Base-by-base conservation (phyloP, 108 stramenopile genomes). In the Cyclotella atomus region DNA sequence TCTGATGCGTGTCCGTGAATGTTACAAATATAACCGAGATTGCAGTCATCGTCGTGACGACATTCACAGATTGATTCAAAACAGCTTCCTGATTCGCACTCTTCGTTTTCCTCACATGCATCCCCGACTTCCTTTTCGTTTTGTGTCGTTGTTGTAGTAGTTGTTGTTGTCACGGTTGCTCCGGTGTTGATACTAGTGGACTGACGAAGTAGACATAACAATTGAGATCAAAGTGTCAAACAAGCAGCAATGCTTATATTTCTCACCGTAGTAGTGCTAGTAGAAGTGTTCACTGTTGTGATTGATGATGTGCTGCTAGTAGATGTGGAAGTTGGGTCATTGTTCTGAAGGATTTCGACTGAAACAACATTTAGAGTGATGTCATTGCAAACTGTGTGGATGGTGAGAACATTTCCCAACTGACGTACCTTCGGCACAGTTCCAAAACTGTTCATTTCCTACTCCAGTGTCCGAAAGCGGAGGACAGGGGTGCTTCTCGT, bases 371-470 rank as follows among this genome's bases (percentile, higher is more conserved):
- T 7, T 1, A 38, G 34, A 41, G 38, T 41, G 38, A 41, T 9
- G 38, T 12, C 7, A 9, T 7, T 9, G 38, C 7, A 9, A 41
- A 41, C 7, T 41, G 38, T 12, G 38, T 12, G 12, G 38, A 12
- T 52, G 17, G 8, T 52, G 21, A 4, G 5, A n/a, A 52, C n/a
- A 52, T 21, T 12, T 41, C 38, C 7, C 12, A 46, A 44, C 3
- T 19, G 3, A 24, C 15, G 8, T 10, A 64, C 62, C 41, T 46
- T 64, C 44, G 17, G 16, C 6, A 14, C 41, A 46, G 44, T 46
- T 64, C 44, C 38, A 41, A 41, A 41, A 64, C 45, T 64, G 62
- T 29, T 64, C 62, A 23, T 44, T 64, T 44, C 62, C 62, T n/a
- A 25, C 27, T 46, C 62, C 62, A 10, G 41, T 34, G 28, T 64